Evolutionary conservation across 108 stramenopile genomes (phyloP).

Genomic region (Halocafeteria seosinensis): DNA sequence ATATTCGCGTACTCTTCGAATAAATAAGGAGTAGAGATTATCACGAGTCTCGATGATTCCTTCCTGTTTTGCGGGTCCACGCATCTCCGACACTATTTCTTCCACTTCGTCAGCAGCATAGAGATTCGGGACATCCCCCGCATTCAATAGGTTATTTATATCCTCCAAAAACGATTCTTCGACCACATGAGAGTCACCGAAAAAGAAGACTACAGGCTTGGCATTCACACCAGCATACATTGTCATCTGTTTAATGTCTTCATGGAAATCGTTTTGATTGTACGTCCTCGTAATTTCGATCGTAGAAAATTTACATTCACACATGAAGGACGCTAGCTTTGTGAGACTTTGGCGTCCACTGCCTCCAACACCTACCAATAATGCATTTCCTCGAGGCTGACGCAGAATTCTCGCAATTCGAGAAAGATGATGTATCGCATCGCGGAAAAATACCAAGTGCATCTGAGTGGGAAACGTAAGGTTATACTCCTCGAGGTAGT

Average conservation of each 20-base stretch:
- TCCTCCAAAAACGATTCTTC: conserved; percentile 42
- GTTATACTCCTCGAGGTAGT: conserved; percentile 47
- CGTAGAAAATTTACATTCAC: conserved; percentile 26
- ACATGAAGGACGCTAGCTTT: conserved; percentile 36
- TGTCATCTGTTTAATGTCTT: conserved; percentile 30
- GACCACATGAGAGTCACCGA: conserved; percentile 43
- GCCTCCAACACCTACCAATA: conserved; percentile 44
- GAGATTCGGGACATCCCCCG: conserved; percentile 44
- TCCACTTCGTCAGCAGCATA: conserved; percentile 39
- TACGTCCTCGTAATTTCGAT: conserved; percentile 42
- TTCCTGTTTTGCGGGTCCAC: conserved; percentile 32
- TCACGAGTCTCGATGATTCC: conserved; percentile 34
- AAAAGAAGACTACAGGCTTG: conserved; percentile 33
- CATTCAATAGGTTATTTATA: conserved; percentile 39
- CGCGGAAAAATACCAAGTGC: conserved; percentile 45
- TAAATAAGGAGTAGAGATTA: conserved; percentile 27
- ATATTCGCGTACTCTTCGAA: conserved; percentile 36
- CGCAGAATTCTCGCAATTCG: conserved; percentile 38
- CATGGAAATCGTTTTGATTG: conserved; percentile 30
- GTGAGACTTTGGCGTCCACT: conserved; percentile 38
- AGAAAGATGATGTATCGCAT: conserved; percentile 34
- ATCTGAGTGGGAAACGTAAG: conserved; percentile 29
- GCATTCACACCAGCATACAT: conserved; percentile 31
- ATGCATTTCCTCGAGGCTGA: conserved; percentile 40
- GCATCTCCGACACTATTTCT: conserved; percentile 17